Evolutionary conservation across 2,329 filamentous ascomycete species (phyloP).

Genomic region (Colletotrichum lupini): DNA sequence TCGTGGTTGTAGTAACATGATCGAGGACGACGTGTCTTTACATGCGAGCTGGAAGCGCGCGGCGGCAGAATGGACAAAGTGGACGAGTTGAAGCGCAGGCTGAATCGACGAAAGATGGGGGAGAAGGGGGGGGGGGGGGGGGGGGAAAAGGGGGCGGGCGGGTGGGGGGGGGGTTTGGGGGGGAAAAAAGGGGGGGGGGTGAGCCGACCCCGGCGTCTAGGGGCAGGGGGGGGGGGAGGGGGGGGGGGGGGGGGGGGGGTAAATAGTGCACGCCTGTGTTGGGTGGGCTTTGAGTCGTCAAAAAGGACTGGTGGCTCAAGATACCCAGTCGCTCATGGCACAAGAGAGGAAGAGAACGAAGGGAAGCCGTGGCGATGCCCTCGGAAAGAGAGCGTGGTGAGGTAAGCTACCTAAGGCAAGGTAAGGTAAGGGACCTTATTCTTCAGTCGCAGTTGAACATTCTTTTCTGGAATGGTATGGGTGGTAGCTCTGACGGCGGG

Average conservation of each 20-base stretch:
- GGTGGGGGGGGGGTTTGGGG: no score
- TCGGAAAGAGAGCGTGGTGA: not conserved
- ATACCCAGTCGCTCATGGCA: not conserved
- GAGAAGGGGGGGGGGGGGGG: not conserved
- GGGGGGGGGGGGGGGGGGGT: not conserved
- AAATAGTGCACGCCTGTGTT: not conserved
- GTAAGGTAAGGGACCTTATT: not conserved
- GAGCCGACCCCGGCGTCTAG: no score
- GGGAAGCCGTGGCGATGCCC: not conserved
- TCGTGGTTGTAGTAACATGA: constrained; percentile 54
- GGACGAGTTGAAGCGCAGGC: not conserved
- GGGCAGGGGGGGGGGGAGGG: not conserved
- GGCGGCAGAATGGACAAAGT: not conserved
- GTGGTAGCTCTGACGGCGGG: not conserved
- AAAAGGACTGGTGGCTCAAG: not conserved
- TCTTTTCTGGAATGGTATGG: constrained; percentile 7
- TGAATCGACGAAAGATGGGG: not conserved
- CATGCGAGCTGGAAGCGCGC: constrained; percentile 39
- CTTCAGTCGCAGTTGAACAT: not conserved
- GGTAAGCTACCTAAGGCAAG: not conserved
- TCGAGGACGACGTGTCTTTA: constrained; percentile 46
- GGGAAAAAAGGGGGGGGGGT: no score
- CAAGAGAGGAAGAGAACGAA: not conserved
- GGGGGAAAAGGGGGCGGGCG: no score
- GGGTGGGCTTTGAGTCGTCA: not conserved